Evolutionary conservation across 768 basidiomycete species (phyloP), one percentile per base, ranked within the genome.

Genomic region (Hericium rajendrae): DNA sequence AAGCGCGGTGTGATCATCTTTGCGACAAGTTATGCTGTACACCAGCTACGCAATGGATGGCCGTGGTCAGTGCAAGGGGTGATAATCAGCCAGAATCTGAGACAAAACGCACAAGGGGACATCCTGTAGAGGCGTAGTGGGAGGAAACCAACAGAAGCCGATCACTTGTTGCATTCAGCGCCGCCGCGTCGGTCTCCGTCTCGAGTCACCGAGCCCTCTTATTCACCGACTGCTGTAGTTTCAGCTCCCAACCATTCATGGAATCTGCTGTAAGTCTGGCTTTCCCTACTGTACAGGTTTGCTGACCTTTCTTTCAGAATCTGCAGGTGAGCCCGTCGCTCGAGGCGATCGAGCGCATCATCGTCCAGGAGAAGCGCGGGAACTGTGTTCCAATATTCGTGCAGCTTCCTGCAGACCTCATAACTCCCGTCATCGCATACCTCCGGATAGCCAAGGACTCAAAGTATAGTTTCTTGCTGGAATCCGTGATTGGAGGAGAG

Each of bases 351-450:
- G 86, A 91, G 70, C 79, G 80, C 61, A 79, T 94, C 59, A 84
- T 94, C 57, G 74, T 88, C 53, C 78, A 82, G 48, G 87, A 92
- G 69, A 89, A 91, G 70, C 78, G 74, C 57, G 94, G 94, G 68
- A 98, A 98, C 68, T 91, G 91, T 66, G 82, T 97, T 38, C 95
- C 95, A 20, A 81, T 99, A 62, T 98, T 83, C 72, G 82, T 95
- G 55, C 86, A 94, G 66, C 79, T 99, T 3, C 94, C 95, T 22
- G 94, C 93, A 49, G 97, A 99, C 69, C 83, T 98, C 60, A 81
- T 98, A 60, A 99, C 97, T 24, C 97, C 97, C 70, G 94, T 93
- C 68, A 88, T 93, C 74, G 94, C 97, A 6, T 99, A 97, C 71
- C 83, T 99, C 51, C 84, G 92, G 57, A 80, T 98, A 60, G 85